Percentiles rank a stretch among this genome's conserved stretches.
Conservation (phyloP, 192 early-diverging fungal genomes). For the Nowakowskiella sp. region DNA sequence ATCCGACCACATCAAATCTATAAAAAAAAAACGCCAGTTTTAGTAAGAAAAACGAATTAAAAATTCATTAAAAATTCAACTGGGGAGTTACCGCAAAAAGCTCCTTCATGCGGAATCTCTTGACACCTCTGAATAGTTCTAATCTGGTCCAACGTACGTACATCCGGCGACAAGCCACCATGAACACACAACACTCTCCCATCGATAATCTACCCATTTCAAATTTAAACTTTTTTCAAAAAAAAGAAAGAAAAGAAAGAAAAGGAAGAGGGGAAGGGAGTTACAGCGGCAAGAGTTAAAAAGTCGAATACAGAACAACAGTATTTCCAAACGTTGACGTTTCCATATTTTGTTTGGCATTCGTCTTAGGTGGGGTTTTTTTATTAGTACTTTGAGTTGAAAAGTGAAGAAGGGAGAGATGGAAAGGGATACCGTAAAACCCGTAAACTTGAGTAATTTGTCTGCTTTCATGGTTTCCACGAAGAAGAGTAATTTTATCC, state of each 20-base stretch:
- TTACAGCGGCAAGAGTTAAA: slow-evolving; percentile 80
- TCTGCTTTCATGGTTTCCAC: slow-evolving; percentile 94
- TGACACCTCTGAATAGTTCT: slow-evolving; percentile 91
- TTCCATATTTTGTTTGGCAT: slow-evolving; percentile 90
- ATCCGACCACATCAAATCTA: slow-evolving; percentile 95
- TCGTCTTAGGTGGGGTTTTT: too few species aligned
- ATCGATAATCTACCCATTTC: slow-evolving; percentile 71
- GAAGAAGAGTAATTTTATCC: slow-evolving; percentile 87
- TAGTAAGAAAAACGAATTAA: not conserved
- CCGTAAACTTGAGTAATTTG: slow-evolving; percentile 98
- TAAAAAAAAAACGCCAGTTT: slow-evolving; percentile 3
- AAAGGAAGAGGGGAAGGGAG: slow-evolving; percentile 9
- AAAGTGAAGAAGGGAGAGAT: too few species aligned
- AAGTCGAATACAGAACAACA: slow-evolving; percentile 93
- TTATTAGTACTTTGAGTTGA: too few species aligned
- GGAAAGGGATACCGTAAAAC: slow-evolving; percentile 63
- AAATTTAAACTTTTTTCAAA: not conserved
- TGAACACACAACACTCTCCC: slow-evolving; percentile 88
- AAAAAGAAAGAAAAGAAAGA: slow-evolving; percentile 2
- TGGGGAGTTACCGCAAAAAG: slow-evolving; percentile 63
- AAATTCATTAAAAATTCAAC: not conserved
- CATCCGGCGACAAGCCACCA: slow-evolving; percentile 88
- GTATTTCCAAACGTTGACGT: slow-evolving; percentile 92
- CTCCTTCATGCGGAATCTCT: slow-evolving; percentile 90
- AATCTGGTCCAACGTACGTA: slow-evolving; percentile 87